These are phyloP conservation scores for Ensete glaucum DNA, from an alignment of 176 grass and related monocot species.

Conservation along the genomic window DNA sequence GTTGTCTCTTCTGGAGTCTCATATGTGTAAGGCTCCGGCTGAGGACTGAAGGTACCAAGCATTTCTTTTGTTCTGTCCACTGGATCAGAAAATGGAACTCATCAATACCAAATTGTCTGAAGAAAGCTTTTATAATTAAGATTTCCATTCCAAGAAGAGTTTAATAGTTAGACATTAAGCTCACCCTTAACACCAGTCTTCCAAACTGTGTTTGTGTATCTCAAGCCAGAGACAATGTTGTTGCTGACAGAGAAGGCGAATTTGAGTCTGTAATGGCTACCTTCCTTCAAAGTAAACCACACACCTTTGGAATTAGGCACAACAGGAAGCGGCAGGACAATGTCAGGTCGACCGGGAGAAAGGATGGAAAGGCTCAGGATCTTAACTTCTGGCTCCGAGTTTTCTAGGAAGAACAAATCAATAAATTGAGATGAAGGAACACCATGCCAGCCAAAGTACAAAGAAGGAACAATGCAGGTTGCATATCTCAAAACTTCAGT, in stretches of 20 bases:
- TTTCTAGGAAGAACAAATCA: constrained; percentile 30
- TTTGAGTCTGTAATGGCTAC: constrained; percentile 77
- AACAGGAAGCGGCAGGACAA: constrained; percentile 61
- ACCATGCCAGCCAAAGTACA: neutral
- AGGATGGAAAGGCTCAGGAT: constrained; percentile 79
- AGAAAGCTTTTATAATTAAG: neutral
- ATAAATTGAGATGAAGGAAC: too few species aligned
- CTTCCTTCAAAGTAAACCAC: constrained; percentile 92
- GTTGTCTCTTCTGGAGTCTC: constrained; percentile 80
- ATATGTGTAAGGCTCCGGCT: constrained; percentile 79
- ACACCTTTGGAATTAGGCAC: constrained; percentile 60
- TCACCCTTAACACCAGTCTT: constrained; percentile 82
- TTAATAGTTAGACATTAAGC: too few species aligned
- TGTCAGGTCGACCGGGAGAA: constrained; percentile 56
- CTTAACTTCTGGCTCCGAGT: constrained; percentile 77
- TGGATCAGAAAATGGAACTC: constrained; percentile 13
- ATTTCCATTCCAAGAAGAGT: too few species aligned
- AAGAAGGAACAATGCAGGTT: constrained; percentile 5
- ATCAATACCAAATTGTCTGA: neutral
- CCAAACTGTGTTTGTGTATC: constrained; percentile 95
- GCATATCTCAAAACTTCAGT: too few species aligned
- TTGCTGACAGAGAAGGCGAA: constrained; percentile 84
- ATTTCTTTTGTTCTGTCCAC: constrained; percentile 84
- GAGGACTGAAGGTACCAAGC: constrained; percentile 93
- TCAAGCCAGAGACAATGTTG: constrained; percentile 94